phyloP scores from a whole-genome alignment of 192 early-diverging fungal genomes.

The Chytriomyces sp. region DNA sequence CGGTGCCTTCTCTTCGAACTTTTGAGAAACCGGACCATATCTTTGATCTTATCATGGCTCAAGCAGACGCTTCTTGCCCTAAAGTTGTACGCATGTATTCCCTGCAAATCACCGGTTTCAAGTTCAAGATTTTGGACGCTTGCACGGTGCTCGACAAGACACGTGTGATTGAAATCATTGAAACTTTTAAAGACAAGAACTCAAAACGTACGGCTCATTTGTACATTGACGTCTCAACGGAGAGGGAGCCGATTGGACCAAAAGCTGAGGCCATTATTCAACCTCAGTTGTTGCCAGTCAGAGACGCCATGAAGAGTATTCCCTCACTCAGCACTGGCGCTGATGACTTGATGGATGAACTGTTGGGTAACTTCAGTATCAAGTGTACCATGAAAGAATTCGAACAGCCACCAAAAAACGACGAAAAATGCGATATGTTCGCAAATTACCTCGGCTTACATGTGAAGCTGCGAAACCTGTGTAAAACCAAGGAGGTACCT shows the following conservation, averaged over 20 bases:
- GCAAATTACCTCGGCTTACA: no score
- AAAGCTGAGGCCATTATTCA: background rate
- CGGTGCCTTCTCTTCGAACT: background rate
- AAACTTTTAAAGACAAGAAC: background rate
- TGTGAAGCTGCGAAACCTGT: no score
- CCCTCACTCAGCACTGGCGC: background rate
- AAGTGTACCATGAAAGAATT: no score
- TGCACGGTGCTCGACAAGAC: background rate
- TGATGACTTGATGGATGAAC: background rate
- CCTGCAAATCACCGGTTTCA: background rate
- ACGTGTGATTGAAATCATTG: background rate
- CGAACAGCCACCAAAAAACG: no score
- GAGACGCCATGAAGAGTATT: background rate
- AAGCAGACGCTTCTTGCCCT: background rate
- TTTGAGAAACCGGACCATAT: background rate
- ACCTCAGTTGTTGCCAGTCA: background rate
- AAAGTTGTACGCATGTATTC: background rate
- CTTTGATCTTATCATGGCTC: background rate
- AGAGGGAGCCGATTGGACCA: background rate
- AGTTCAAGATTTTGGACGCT: background rate
- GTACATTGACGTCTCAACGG: no score
- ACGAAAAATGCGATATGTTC: no score
- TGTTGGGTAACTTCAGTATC: no score
- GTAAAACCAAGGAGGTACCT: no score
- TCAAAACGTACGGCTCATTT: background rate